A percentile compares a stretch with the other conserved stretches of the same genome.
Conservation (phyloP, 768 basidiomycete species). For the Coprinopsis sp. region DNA sequence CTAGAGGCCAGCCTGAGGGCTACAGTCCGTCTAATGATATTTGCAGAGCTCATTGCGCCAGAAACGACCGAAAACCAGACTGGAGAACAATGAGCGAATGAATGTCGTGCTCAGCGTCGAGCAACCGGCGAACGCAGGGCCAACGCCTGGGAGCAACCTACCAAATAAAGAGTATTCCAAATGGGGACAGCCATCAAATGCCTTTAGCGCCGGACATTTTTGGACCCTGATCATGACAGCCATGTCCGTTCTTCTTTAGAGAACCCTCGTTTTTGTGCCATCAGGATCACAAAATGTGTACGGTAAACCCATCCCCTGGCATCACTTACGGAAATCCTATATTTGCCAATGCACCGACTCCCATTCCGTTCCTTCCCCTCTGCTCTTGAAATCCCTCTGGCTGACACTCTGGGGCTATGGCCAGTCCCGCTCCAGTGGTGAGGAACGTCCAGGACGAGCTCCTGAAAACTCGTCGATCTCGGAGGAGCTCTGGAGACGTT, state of each 20-base stretch:
- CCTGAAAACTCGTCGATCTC: slow-evolving; percentile 30
- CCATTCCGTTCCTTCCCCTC: slow-evolving; percentile 6
- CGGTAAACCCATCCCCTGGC: too few species aligned
- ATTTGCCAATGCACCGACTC: too few species aligned
- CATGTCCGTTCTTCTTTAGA: too few species aligned
- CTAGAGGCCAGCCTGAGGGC: slow-evolving; percentile 27
- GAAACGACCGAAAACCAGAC: neutral
- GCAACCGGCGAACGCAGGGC: neutral
- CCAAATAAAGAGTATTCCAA: too few species aligned
- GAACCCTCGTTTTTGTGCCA: too few species aligned
- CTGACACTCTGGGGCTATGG: too few species aligned
- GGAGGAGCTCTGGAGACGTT: slow-evolving; percentile 45
- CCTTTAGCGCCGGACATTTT: too few species aligned
- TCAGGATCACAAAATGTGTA: too few species aligned
- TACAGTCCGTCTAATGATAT: slow-evolving; percentile 31
- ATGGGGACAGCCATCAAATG: neutral
- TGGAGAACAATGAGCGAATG: neutral
- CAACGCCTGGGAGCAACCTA: slow-evolving; percentile 1
- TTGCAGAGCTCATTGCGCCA: slow-evolving; percentile 32
- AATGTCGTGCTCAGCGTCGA: neutral
- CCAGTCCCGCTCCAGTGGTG: slow-evolving; percentile 19
- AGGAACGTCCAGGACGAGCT: slow-evolving; percentile 46
- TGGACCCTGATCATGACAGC: too few species aligned
- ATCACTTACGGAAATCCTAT: too few species aligned
- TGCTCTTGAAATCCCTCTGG: too few species aligned